Evolutionary conservation across 2,329 filamentous ascomycete species (phyloP), one percentile per base, ranked within the genome.

Genomic region (Cercospora sp.): DNA sequence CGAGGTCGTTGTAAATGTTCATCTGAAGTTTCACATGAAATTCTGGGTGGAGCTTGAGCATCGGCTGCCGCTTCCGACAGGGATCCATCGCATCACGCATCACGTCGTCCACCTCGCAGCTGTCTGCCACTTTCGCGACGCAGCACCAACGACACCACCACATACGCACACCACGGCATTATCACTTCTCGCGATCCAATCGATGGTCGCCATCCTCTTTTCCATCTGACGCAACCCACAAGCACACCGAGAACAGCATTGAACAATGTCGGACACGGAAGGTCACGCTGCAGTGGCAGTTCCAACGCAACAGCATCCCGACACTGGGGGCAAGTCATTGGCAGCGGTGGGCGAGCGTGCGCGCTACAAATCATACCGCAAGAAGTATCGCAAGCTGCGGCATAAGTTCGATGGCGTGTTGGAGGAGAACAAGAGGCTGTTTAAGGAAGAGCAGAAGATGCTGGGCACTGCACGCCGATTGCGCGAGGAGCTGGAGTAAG

Each of bases 311-410:
- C 45, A 45, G 57, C 71, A 70, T 64, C 62, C 69, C 30, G 69
- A 67, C 28, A 70, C 68, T 45, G 72, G 67, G 28, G 72, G 72
- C 18, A 74, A 73, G 64, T 70, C 71, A 18, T 67, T 76, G 53
- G 73, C 71, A 23, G 64, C 71, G 16, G 63, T 67, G 23, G 45
- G 12, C 8, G 69, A 74, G 60, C 69, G 70, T 10, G 71, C 72
- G 5, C 73, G 66, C 10, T 79, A 79, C 76, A 79, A 79, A 66
- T 79, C 78, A 70, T 79, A 77, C 76, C 78, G 78, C 69, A 97
- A 97, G 83, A 99, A 99, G 84, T 99, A 96, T 80, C 90, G 91
- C 75, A 96, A 96, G 85, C 92, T 95, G 89, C 90, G 91, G 81
- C 85, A 90, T 78, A 84, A 85, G 30, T 96, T 95, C 77, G 91